Base-by-base conservation (phyloP, 2,329 filamentous ascomycete genomes). In the Xylaria digitata region DNA sequence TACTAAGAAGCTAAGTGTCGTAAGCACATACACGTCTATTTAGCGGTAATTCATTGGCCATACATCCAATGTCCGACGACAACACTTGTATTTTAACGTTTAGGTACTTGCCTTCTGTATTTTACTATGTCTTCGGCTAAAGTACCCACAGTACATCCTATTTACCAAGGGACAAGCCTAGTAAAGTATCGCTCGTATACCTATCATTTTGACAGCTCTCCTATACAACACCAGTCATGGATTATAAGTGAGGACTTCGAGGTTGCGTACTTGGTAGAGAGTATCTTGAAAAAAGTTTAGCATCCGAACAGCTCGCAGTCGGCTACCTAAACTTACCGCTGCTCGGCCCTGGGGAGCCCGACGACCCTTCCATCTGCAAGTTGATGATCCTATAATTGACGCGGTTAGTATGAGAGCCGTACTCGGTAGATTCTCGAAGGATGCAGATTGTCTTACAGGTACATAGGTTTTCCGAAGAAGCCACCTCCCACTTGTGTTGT, bases 401-500 rank as follows among this genome's bases (percentile, higher is more conserved):
- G 7, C 4, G 60, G 55, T 63, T 53, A 62, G 57, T 17, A 40
- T 21, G 43, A 50, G 48, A 34, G 26, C 15, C n/a, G 8, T 21
- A 9, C 6, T 13, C n/a, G 43, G 19, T 17, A 40, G 13, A 5
- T 23, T 6, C 15, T n/a, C 2, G 17, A 34, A 9, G 19, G 5
- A n/a, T 30, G 21, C 11, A 19, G 15, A 23, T 13, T 13, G 7
- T 30, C 67, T 75, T 67, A 82, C 77, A 83, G 68, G 59, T 80
- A 82, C 76, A 85, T 78, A 0, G 80, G 74, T 73, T 84, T 79
- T 3, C 83, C 85, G 6, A 85, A 79, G 72, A 82, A 86, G 0
- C 79, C 82, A 17, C 77, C 80, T 0, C 84, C 86, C 48, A 82
- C 80, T 73, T 88, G 85, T 2, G 81, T 86, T 23, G 82, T 80